Evolutionary conservation across 306 rosid species (phyloP), one percentile per base, ranked within the genome.

Genomic region (Prinsepia uniflora): DNA sequence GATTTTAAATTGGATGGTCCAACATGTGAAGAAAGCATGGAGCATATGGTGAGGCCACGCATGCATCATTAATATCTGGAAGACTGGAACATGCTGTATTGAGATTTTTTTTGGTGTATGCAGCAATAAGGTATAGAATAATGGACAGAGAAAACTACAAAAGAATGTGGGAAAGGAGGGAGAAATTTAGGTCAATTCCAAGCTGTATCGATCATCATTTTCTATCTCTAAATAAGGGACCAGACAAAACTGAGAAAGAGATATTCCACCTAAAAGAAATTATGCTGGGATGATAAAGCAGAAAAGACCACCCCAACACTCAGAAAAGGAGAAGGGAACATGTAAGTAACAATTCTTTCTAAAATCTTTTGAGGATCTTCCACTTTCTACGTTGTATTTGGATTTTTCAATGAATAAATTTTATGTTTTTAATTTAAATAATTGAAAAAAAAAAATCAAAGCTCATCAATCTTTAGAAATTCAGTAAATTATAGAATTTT

Each of bases 191-290:
- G 63, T 58, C 39, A 4, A 40, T 22, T 53, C 61, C 20, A 24
- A 44, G 56, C 22, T 36, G 12, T 18, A 36, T 14, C 2, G 5
- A 50, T 70, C 59, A 42, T 44, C 30, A 18, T 47, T 30, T 48
- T 49, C 15, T 14, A n/a, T 6, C 41, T 59, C 46, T 2, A 18
- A 6, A 2, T 19, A 13, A n/a, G 68, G 65, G 62, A 67, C 40
- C 61, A 73, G 72, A 77, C 80, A 70, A 59, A 72, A 69, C 10
- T 39, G 1, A 6, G 53, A 72, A 73, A 67, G 62, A 67, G 63
- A 71, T 71, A 47, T 73, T 20, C 80, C 68, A 63, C 49, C 75
- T 64, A 67, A 79, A 54, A 78, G 52, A 19, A 39, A 66, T 39
- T 56, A 34, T 56, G 34, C 56, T 70, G 5, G 4, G 61, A 69